These are phyloP conservation scores for Aspergillus piperis DNA, from an alignment of 2,329 filamentous ascomycete genomes.

Conservation along the genomic window DNA sequence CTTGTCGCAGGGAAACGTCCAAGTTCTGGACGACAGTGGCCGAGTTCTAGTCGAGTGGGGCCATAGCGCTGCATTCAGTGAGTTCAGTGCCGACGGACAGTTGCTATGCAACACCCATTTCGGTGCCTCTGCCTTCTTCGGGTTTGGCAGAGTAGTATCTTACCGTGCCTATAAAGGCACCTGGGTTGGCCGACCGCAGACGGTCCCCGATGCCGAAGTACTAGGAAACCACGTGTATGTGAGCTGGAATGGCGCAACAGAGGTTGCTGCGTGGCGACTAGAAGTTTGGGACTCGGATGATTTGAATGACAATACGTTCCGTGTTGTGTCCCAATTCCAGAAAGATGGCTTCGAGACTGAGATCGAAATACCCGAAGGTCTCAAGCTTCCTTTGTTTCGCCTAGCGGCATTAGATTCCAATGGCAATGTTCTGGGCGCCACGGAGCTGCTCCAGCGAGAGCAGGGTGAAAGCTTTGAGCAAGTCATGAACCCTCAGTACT, in stretches of 20 bases:
- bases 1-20: constrained; percentile 46
- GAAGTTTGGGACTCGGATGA: constrained; percentile 21
- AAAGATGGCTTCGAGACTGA: constrained; percentile 38
- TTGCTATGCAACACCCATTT: constrained; percentile 57
- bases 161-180: constrained; percentile 58
- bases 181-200: constrained; percentile 55
- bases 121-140: constrained; percentile 37
- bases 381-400: constrained; percentile 18
- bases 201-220: constrained; percentile 28
- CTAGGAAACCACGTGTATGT: constrained; percentile 37
- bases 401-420: constrained; percentile 24
- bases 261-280: constrained; percentile 37
- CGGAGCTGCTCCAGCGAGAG: constrained; percentile 16
- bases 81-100: constrained; percentile 53
- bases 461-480: neutral
- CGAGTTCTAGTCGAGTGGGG: constrained; percentile 55
- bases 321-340: constrained; percentile 16
- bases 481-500: constrained; percentile 17
- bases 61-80: constrained; percentile 52
- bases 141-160: constrained; percentile 47
- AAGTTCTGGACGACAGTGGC: constrained; percentile 42
- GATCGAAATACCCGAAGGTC: constrained; percentile 22
- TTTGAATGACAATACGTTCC: constrained; percentile 17
- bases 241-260: constrained; percentile 52
- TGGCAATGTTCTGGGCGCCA: constrained; percentile 21